Percentiles rank a stretch among this genome's conserved stretches.
phyloP scores from a whole-genome alignment of 371 early-diverging fungal genomes.

The Mortierella sp. region DNA sequence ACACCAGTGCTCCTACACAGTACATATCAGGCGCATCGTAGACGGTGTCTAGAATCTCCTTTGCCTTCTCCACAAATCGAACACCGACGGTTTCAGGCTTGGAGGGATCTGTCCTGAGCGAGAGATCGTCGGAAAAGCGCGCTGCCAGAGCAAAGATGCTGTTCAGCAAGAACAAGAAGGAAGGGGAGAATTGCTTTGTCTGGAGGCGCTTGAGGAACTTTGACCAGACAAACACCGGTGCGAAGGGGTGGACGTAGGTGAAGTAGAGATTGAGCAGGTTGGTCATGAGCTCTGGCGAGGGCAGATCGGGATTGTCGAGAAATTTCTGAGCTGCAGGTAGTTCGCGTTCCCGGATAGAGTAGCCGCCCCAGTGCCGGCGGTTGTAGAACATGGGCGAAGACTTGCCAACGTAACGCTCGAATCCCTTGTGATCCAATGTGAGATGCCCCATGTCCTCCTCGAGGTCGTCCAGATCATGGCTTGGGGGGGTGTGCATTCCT shows the following conservation, averaged over 20 bases:
- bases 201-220: constrained; percentile 62
- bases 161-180: constrained; percentile 59
- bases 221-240: constrained; percentile 67
- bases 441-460: constrained; percentile 42
- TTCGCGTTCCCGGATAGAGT: constrained; percentile 31
- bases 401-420: constrained; percentile 36
- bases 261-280: constrained; percentile 58
- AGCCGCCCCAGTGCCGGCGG: constrained; percentile 35
- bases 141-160: constrained; percentile 66
- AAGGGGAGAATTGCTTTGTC: constrained; percentile 49
- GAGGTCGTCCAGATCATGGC: constrained; percentile 27
- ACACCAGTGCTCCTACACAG: constrained; percentile 40
- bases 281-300: constrained; percentile 38
- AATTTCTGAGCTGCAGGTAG: constrained; percentile 32
- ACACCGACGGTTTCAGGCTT: constrained; percentile 46
- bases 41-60: constrained; percentile 45
- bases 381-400: constrained; percentile 46
- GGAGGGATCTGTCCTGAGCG: constrained; percentile 36
- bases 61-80: constrained; percentile 35
- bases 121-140: constrained; percentile 56
- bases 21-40: constrained; percentile 45
- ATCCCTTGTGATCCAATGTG: constrained; percentile 31
- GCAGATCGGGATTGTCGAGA: constrained; percentile 35
- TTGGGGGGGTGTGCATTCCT: constrained; percentile 11
- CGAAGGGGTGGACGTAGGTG: constrained; percentile 63